phyloP scores from a whole-genome alignment of 129 eudicot species.

The Flaveria trinervia region DNA sequence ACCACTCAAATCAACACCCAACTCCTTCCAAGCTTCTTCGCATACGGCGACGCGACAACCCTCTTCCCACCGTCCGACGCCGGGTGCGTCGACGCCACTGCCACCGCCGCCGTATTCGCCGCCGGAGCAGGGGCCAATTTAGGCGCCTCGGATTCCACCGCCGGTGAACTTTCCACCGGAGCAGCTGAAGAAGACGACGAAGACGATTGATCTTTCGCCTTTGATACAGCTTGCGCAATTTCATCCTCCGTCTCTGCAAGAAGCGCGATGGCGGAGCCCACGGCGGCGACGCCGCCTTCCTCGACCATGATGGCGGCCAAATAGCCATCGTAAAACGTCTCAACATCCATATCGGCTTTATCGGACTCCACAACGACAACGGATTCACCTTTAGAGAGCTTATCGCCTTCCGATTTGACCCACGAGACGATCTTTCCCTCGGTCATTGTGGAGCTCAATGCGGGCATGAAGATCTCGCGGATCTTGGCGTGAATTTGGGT shows the following conservation, averaged over 20 bases:
- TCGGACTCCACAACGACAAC: slow-evolving; percentile 96
- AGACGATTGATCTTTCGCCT: slow-evolving; percentile 36
- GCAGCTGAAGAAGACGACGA: slow-evolving; percentile 4
- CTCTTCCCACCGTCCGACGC: slow-evolving; percentile 96
- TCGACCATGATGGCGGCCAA: slow-evolving; percentile 89
- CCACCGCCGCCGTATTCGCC: slow-evolving; percentile 18
- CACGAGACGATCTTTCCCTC: slow-evolving; percentile 95
- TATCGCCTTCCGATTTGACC: slow-evolving; percentile 94
- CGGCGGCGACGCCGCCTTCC: slow-evolving; percentile 84
- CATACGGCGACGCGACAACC: slow-evolving; percentile 94
- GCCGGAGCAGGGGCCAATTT: slow-evolving; percentile 23
- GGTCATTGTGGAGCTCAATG: slow-evolving; percentile 93
- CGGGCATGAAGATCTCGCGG: slow-evolving; percentile 98
- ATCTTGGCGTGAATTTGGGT: slow-evolving; percentile 61
- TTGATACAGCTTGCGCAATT: slow-evolving; percentile 59
- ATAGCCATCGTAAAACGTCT: slow-evolving; percentile 90
- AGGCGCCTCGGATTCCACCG: slow-evolving; percentile 28
- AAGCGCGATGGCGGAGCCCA: slow-evolving; percentile 84
- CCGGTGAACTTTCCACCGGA: background rate
- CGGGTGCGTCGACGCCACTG: slow-evolving; percentile 57
- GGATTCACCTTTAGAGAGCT: slow-evolving; percentile 81
- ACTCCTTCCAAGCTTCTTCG: slow-evolving; percentile 89
- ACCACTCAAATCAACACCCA: slow-evolving; percentile 78
- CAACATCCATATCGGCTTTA: slow-evolving; percentile 98
- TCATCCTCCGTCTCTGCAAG: slow-evolving; percentile 89